These are phyloP conservation scores for Thozetella sp. DNA, from an alignment of 495 filamentous ascomycete genomes.

Conservation along the genomic window DNA sequence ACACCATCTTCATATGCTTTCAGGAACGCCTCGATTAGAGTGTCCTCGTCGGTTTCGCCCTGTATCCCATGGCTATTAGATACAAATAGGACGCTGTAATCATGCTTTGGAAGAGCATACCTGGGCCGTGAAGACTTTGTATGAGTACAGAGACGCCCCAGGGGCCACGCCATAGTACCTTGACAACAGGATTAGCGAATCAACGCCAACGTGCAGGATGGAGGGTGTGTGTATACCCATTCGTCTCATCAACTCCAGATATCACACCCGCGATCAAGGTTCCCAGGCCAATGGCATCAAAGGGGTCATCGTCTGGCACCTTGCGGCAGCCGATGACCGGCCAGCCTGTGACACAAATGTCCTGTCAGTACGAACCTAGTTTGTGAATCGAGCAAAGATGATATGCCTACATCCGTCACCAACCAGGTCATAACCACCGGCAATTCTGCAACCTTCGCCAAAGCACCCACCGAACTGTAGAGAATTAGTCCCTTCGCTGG, in stretches of 20 bases:
- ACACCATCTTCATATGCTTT: conserved; percentile 40
- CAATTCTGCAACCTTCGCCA: conserved; percentile 35
- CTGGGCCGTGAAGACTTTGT: conserved; percentile 36
- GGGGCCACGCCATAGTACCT: conserved; percentile 44
- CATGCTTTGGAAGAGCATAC: neutral
- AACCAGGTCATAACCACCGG: conserved; percentile 33
- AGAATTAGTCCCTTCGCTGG: neutral
- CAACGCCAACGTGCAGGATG: neutral
- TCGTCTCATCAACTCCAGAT: conserved; percentile 28
- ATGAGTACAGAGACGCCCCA: conserved; percentile 40
- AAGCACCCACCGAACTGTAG: conserved; percentile 37
- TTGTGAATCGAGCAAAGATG: too few relatives aligned
- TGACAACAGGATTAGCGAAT: conserved; percentile 8
- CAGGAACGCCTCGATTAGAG: conserved; percentile 35
- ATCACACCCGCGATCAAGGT: conserved; percentile 41
- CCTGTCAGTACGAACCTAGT: too few relatives aligned
- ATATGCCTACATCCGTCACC: conserved; percentile 18
- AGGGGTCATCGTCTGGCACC: conserved; percentile 31
- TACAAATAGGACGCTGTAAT: neutral
- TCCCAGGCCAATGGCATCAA: conserved; percentile 34
- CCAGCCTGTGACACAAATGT: conserved; percentile 13
- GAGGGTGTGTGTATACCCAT: neutral
- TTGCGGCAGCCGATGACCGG: conserved; percentile 6
- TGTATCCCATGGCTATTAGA: neutral
- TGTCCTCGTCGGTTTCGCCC: conserved; percentile 24